Evolutionary conservation across 768 basidiomycete species (phyloP), one percentile per base, ranked within the genome.

Genomic region (Pulveroboletus ravenelii): DNA sequence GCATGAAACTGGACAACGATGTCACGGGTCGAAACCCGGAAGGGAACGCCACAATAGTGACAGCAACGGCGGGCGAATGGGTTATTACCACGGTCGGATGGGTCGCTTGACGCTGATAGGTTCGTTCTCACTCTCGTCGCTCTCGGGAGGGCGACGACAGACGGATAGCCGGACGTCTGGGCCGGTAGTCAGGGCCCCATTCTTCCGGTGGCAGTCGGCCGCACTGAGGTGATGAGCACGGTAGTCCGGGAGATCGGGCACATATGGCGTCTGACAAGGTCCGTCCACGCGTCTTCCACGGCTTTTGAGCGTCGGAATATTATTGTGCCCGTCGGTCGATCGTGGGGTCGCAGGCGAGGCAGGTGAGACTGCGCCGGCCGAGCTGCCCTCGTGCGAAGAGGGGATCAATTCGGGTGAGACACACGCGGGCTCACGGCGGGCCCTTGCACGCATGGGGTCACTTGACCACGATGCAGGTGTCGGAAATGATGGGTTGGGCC

Each of bases 341-440:
- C 72, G 77, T 35, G 81, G 80, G 10, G 81, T 82, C 3, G 71
- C 70, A 10, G 81, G 81, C 10, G 57, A 62, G 23, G 78, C 68
- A 6, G 81, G 80, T 10, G 81, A 83, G 4, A 75, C 67, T 44
- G 73, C 75, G 23, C 77, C 75, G 1, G 72, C 74, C 1, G 80
- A 80, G 56, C 71, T 69, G 20, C 70, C 72, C 44, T 74, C 75
- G 51, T 73, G 72, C 70, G 52, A 66, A 58, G 59, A 75, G 72
- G 40, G 69, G 51, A 45, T 62, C 50, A 60, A 57, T 23, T 60
- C 59, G n/a, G 52, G 62, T 18, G 54, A 51, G 6, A 25, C 48
- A 27, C 31, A 40, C n/a, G 44, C 27, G 17, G 52, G 48, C n/a
- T 68, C 66, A 20, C 55, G 47, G 25, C 39, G 47, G 37, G 31